These are phyloP conservation scores for Rhizopus microsporus DNA, from an alignment of 371 early-diverging fungal species.

Conservation along the genomic window DNA sequence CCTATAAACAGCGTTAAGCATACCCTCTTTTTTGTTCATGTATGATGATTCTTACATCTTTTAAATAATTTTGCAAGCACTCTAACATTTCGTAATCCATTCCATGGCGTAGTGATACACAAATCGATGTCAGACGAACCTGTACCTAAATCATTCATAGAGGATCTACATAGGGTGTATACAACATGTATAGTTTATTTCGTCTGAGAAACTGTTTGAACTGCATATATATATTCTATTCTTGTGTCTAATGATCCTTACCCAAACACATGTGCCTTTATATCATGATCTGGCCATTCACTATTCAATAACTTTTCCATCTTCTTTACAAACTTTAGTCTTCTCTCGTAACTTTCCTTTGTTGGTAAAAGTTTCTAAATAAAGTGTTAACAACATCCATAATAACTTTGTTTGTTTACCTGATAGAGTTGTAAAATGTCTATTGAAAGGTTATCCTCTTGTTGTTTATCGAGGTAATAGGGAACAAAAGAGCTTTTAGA, in stretches of 20 bases:
- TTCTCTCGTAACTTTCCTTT: constrained; percentile 57
- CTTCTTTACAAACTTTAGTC: constrained; percentile 54
- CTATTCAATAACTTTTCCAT: constrained; percentile 54
- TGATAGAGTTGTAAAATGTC: constrained; percentile 23
- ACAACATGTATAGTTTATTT: constrained; percentile 4
- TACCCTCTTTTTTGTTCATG: no score
- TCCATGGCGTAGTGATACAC: constrained; percentile 61
- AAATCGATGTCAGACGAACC: constrained; percentile 63
- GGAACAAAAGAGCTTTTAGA: constrained; percentile 10
- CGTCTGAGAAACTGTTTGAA: background rate
- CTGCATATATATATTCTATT: background rate
- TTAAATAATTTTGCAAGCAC: constrained; percentile 47
- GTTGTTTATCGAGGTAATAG: constrained; percentile 18
- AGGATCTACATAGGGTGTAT: constrained; percentile 32
- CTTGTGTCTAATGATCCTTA: constrained; percentile 14
- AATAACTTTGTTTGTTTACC: constrained; percentile 10
- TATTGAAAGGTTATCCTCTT: constrained; percentile 24
- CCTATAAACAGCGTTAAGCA: constrained; percentile 25
- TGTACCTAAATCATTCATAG: constrained; percentile 60
- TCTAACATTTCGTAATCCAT: constrained; percentile 51
- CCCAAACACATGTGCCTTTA: constrained; percentile 68
- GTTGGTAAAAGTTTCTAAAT: constrained; percentile 53
- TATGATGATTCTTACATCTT: constrained; percentile 27
- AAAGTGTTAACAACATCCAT: background rate
- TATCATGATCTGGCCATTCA: constrained; percentile 61